Conservation (phyloP, 331 rosid species). For the Malus hybrid region DNA sequence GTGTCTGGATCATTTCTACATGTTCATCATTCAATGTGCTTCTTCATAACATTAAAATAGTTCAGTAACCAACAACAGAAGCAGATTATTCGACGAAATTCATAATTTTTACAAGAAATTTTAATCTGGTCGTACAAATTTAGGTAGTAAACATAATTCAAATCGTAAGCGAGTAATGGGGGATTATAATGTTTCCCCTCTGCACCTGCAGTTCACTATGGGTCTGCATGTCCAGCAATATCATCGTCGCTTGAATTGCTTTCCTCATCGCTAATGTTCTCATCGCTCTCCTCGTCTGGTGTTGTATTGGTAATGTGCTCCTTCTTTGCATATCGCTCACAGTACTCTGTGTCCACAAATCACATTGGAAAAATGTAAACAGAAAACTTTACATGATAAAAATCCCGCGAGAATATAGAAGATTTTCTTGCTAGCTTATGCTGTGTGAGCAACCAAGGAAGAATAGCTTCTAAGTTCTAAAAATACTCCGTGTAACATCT, state of each 20-base stretch:
- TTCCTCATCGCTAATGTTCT: slow-evolving; percentile 61
- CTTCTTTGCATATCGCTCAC: slow-evolving; percentile 75
- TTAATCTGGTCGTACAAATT: slow-evolving; percentile 32
- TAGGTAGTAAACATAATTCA: slow-evolving; percentile 6
- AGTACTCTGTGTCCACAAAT: slow-evolving; percentile 57
- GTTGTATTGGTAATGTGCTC: slow-evolving; percentile 48
- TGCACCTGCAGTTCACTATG: slow-evolving; percentile 19
- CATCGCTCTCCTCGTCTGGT: slow-evolving; percentile 61
- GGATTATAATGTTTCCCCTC: slow-evolving; percentile 2
- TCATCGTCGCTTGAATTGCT: slow-evolving; percentile 67
- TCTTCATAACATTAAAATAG: background rate
- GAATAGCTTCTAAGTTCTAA: background rate
- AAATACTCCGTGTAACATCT: background rate
- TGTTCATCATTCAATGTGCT: background rate
- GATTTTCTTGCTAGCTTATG: background rate
- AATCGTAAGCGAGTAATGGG: slow-evolving; percentile 24
- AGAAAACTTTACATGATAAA: background rate
- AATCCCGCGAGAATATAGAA: background rate
- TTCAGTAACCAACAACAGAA: background rate
- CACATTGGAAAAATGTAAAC: slow-evolving; percentile 1
- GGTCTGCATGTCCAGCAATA: slow-evolving; percentile 81
- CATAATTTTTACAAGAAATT: slow-evolving; percentile 30
- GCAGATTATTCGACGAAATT: slow-evolving; percentile 9
- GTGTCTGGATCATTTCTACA: background rate
- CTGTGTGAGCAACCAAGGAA: background rate